Base-by-base conservation (phyloP, 306 rosid species). In the Prosopis cineraria region DNA sequence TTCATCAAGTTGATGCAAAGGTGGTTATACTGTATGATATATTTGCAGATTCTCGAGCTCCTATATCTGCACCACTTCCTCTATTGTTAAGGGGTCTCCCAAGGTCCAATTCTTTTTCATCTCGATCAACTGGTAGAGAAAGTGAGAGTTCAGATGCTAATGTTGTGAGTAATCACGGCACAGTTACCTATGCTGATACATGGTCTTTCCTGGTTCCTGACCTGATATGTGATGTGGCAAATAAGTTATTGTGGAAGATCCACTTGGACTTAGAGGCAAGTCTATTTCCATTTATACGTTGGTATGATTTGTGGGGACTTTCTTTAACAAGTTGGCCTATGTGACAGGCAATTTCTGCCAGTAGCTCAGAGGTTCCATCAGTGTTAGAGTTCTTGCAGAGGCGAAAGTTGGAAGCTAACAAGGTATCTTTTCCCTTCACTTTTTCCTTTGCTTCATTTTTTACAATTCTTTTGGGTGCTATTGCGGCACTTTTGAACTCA, bases 41-140 rank as follows among this genome's bases (percentile, higher is more conserved):
- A 74, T 93, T 82, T 86, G 82, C 89, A 75, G 99, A 95, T 82
- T 91, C 96, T 45, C 88, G 90, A 45, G 98, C 98, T 60, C 96
- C 99, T 64, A 88, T 95, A 85, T 95, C 99, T 25, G 99, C 98
- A 25, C 99, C 99, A 41, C 98, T 95, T 79, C 98, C 99, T 78
- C 78, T 95, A 73, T 79, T 93, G 72, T 79, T 93, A 79, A 91
- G 98, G 86, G 97, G 97, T 77, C 84, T 88, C 65, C 90, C 93
- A 55, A 84, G 93, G 84, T 80, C 92, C 47, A 78, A 83, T 84
- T 63, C 84, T 66, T 78, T 81, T 85, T 75, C 81, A 75, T 74
- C 89, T 78, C 85, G 86, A 75, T 78, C 82, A 62, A 84, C 87
- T 87, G 88, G 89, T 55, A 90, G 90, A 80, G 94, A 86, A 71